These are phyloP conservation scores for Prunus yedoensis DNA, from an alignment of 331 rosid genomes.

Conservation along the genomic window DNA sequence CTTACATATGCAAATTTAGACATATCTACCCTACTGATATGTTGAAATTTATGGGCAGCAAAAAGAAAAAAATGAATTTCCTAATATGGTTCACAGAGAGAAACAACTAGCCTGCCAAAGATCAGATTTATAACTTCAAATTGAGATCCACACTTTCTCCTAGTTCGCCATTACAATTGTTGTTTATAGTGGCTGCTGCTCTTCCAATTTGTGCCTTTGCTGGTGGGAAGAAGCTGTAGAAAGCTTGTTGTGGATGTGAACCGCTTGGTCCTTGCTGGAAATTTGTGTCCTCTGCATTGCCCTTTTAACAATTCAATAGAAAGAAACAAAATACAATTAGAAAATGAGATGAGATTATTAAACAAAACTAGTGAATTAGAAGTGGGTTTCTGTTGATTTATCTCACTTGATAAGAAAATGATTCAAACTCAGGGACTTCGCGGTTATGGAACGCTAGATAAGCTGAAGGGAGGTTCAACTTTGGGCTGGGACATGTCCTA, in stretches of 20 bases:
- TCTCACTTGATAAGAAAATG: conserved; percentile 42
- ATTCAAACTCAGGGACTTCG: conserved; percentile 30
- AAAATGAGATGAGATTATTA: background rate
- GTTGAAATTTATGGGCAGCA: background rate
- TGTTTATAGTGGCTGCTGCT: conserved; percentile 27
- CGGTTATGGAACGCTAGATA: conserved; percentile 27
- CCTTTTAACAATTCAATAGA: conserved; percentile 38
- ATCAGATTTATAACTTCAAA: conserved; percentile 58
- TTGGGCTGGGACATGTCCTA: conserved; percentile 30
- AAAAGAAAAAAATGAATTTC: conserved; percentile 10
- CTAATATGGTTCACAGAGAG: conserved; percentile 28
- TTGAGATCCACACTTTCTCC: conserved; percentile 66
- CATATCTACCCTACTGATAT: conserved; percentile 25
- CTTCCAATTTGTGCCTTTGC: conserved; percentile 36
- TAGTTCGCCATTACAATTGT: conserved; percentile 36
- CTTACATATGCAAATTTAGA: conserved; percentile 42
- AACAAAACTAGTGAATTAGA: background rate
- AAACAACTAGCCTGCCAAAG: conserved; percentile 31
- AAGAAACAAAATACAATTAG: conserved; percentile 1
- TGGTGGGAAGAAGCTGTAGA: conserved; percentile 60
- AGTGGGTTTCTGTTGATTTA: conserved; percentile 9
- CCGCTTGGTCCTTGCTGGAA: conserved; percentile 27
- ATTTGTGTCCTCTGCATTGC: conserved; percentile 32
- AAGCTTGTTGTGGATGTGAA: conserved; percentile 38
- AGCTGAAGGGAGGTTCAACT: conserved; percentile 27